phyloP scores from a whole-genome alignment of 306 rosid genomes.

The Cucumis cinereus region DNA sequence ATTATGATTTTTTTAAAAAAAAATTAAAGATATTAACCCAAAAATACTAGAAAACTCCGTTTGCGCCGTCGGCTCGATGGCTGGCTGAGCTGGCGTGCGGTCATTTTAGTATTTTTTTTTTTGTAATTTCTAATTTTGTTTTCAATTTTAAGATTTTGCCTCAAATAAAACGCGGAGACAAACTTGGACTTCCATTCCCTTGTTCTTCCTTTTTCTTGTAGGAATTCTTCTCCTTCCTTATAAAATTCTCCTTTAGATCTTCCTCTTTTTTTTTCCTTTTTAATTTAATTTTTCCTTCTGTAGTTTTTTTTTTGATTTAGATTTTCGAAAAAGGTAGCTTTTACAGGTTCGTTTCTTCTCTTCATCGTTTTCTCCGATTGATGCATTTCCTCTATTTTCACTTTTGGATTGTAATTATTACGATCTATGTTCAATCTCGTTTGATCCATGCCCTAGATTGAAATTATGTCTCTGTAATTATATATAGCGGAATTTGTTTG shows the following conservation, averaged over 20 bases:
- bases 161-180: background rate
- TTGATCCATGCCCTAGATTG: background rate
- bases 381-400: background rate
- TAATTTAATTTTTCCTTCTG: background rate
- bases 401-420: background rate
- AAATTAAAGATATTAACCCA: too few species aligned
- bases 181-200: background rate
- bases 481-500: background rate
- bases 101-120: background rate
- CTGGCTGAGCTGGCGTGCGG: conserved; percentile 4
- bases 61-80: background rate
- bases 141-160: background rate
- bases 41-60: background rate
- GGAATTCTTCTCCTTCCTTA: background rate
- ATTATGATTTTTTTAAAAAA: too few species aligned
- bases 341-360: conserved; percentile 2
- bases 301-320: background rate
- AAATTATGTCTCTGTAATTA: background rate
- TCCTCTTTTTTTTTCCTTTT: background rate
- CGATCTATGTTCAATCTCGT: background rate
- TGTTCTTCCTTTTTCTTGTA: background rate
- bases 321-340: background rate
- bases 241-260: background rate
- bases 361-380: background rate
- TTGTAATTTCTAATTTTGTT: background rate